These are phyloP conservation scores for Leccinum disarticulatum DNA, from an alignment of 768 basidiomycete species.

Conservation along the genomic window DNA sequence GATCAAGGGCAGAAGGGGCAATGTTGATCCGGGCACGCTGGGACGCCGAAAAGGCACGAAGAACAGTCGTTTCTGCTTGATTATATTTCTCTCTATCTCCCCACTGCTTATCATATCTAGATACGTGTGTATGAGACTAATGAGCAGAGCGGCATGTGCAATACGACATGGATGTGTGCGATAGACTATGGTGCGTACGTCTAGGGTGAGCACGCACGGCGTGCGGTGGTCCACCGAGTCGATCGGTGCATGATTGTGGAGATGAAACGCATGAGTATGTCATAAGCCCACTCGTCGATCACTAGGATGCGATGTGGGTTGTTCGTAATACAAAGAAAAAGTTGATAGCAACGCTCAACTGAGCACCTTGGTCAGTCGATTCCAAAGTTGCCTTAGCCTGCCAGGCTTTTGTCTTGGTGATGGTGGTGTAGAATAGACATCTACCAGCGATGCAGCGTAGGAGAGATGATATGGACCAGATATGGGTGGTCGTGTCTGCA, in stretches of 20 bases:
- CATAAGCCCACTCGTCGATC: neutral
- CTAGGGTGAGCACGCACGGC: conserved; percentile 25
- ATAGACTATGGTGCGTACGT: conserved; percentile 5
- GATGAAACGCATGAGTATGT: conserved; percentile 14
- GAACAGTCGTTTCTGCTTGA: conserved; percentile 17
- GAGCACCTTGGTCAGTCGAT: conserved; percentile 21
- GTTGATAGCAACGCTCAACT: conserved; percentile 11
- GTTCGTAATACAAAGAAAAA: neutral
- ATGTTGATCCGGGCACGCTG: conserved; percentile 72
- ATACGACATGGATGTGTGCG: conserved; percentile 16
- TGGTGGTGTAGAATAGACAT: conserved; percentile 15
- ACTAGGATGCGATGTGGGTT: neutral
- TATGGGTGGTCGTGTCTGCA: conserved; percentile 29
- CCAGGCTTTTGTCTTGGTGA: conserved; percentile 18
- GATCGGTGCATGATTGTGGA: conserved; percentile 19
- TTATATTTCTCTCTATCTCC: conserved; percentile 1
- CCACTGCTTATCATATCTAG: conserved; percentile 12
- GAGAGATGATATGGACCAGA: conserved; percentile 34
- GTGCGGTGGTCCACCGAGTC: conserved; percentile 21
- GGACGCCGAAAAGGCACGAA: conserved; percentile 56
- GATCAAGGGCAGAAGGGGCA: conserved; percentile 66
- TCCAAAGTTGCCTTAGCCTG: conserved; percentile 31
- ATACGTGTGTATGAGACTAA: conserved; percentile 14
- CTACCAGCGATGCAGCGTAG: conserved; percentile 33
- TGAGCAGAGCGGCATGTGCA: conserved; percentile 15